phyloP scores from a whole-genome alignment of 169 alveolate genomes.

The Plasmodium sp. region DNA sequence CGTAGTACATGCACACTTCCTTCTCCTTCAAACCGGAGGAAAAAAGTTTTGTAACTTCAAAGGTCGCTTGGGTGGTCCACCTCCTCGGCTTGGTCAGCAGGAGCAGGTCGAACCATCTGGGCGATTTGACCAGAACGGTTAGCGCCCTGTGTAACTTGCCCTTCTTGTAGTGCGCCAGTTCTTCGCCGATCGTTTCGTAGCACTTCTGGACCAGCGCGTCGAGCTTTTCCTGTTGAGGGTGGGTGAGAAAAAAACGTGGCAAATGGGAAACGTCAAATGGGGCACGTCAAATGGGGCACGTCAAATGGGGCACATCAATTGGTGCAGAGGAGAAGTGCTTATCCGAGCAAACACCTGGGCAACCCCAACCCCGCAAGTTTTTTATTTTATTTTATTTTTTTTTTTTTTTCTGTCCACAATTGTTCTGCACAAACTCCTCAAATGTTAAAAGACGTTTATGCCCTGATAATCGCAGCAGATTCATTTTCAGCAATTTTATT shows the following conservation, averaged over 20 bases:
- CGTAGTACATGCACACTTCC: conserved; percentile 72
- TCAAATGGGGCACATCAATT: not conserved
- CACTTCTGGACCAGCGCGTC: conserved; percentile 45
- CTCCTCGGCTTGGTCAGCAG: conserved; percentile 93
- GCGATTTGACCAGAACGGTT: conserved; percentile 92
- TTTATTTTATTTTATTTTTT: too few relatives aligned
- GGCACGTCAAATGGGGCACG: too few relatives aligned
- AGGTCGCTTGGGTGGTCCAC: conserved; percentile 96
- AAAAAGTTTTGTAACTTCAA: conserved; percentile 93
- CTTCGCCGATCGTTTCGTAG: conserved; percentile 81
- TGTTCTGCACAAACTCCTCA: conserved; percentile 58
- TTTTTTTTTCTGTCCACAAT: conserved; percentile 18
- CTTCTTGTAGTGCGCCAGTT: conserved; percentile 84
- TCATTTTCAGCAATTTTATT: conserved; percentile 67
- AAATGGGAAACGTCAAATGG: not conserved
- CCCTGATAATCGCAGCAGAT: conserved; percentile 34
- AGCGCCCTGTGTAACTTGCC: conserved; percentile 97
- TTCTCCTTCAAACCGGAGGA: conserved; percentile 90
- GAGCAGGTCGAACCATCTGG: conserved; percentile 95
- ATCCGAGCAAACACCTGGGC: not conserved
- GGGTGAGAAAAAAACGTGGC: too few relatives aligned
- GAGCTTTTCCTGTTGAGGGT: not conserved
- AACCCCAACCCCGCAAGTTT: not conserved
- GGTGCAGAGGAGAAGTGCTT: not conserved
- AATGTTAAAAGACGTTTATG: conserved; percentile 32